Evolutionary conservation across 805 yeast species (phyloP), one percentile per base, ranked within the genome.

Genomic region (Lachancea sp.): DNA sequence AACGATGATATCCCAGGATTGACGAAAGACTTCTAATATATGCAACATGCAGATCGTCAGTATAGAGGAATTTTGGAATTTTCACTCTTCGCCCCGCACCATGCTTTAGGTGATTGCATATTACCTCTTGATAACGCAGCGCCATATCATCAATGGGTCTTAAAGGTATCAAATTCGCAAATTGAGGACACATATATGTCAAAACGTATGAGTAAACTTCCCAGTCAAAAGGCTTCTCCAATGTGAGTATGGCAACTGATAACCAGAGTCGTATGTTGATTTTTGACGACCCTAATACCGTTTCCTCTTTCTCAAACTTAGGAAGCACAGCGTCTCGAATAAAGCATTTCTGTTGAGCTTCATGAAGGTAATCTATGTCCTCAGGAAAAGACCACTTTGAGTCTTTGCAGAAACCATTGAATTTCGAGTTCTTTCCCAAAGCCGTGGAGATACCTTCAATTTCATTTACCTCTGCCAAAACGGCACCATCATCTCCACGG

Each of bases 121-220:
- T 55, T 2, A 77, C 61, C 4, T 65, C 59, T 46, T 75, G 69
- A 17, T 79, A 62, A 16, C 65, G 57, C 33, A 65, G 52, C 11
- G 78, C 68, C 20, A 69, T 70, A 3, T 62, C 62, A n/a, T 57
- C 60, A 20, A 73, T 66, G 3, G 67, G 62, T 29, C 65, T 60
- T 51, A 82, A 82, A 8, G 86, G 63, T 12, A 62, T 63, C 50
- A 79, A 58, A 52, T 79, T 81, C 10, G 85, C 69, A 26, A 86
- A 56, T 55, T 85, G 95, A 0, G 86, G 77, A 54, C 88, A 80
- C 44, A 85, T 70, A 59, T 83, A 87, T 0, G 84, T 77, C 70
- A 82, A 68, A 1, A 79, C 61, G 54, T 70, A 82, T 0, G 89
- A 78, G 59, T 81, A 85, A 0, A 78, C 58, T 49, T 83, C 91